phyloP scores from a whole-genome alignment of 2,329 filamentous ascomycete genomes.

The Paraconiothyrium sp. region DNA sequence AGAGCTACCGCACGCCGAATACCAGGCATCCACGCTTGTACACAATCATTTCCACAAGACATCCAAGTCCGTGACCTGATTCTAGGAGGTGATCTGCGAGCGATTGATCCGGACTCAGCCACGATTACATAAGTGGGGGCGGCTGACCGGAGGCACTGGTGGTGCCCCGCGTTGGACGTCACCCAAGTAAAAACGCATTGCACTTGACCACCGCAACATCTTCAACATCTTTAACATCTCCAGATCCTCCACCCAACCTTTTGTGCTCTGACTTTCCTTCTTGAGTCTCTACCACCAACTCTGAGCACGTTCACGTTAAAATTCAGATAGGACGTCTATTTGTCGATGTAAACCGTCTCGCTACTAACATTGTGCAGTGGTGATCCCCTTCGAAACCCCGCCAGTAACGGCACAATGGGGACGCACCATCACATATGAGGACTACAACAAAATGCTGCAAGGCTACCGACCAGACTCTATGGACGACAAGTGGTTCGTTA shows the following conservation, averaged over 20 bases:
- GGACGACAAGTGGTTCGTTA: conserved; percentile 22
- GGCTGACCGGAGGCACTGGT: conserved; percentile 7
- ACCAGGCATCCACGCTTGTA: conserved; percentile 7
- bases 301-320: conserved; percentile 1
- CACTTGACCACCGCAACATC: conserved; percentile 8
- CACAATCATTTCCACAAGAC: conserved; percentile 2
- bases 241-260: neutral
- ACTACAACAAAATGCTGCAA: conserved; percentile 24
- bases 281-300: conserved; percentile 9
- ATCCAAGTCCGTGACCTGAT: conserved; percentile 9
- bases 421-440: conserved; percentile 20
- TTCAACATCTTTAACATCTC: conserved; percentile 9
- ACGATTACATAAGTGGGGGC: conserved; percentile 11
- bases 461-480: conserved; percentile 19
- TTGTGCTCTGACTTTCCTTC: conserved; percentile 7
- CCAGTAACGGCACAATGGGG: conserved; percentile 23
- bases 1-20: conserved; percentile 4
- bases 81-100: conserved; percentile 6
- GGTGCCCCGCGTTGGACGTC: conserved; percentile 7
- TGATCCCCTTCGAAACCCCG: conserved; percentile 18
- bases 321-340: conserved; percentile 7
- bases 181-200: conserved; percentile 9
- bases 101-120: conserved; percentile 8
- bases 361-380: conserved; percentile 12
- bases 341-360: conserved; percentile 10